Evolutionary conservation across 176 grass and related monocot genomes (phyloP).

Genomic region (Aegilops longissima): DNA sequence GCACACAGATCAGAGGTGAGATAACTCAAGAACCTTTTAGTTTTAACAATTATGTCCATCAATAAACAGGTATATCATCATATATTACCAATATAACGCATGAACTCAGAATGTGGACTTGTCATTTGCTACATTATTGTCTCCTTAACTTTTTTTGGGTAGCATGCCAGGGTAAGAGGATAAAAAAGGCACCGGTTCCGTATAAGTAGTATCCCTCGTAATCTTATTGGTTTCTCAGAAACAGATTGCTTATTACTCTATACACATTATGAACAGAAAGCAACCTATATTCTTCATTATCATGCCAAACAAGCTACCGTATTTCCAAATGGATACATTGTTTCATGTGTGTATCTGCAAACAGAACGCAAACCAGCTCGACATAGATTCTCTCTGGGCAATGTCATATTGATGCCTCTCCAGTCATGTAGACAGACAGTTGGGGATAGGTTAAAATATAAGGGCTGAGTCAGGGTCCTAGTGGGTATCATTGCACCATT

Average conservation of each 20-base stretch:
- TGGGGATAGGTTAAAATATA: neutral
- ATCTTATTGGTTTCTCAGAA: slow-evolving; percentile 9
- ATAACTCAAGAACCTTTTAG: neutral
- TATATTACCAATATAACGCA: slow-evolving; percentile 12
- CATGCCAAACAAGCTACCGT: neutral
- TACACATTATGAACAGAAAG: slow-evolving; percentile 16
- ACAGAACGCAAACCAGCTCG: neutral
- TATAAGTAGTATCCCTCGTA: neutral
- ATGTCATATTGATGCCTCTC: neutral
- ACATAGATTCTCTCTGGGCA: neutral
- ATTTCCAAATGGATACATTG: slow-evolving; percentile 8
- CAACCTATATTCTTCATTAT: neutral
- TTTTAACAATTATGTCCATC: neutral
- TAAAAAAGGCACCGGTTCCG: neutral
- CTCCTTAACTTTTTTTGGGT: neutral
- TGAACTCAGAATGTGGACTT: neutral
- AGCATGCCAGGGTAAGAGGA: neutral
- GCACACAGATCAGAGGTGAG: neutral
- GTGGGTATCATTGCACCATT: neutral
- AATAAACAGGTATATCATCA: neutral
- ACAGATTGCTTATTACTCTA: neutral
- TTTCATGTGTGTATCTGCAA: neutral
- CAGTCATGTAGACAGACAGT: neutral
- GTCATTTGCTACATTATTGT: neutral
- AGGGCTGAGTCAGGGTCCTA: neutral